Evolutionary conservation across 306 rosid genomes (phyloP), one percentile per base, ranked within the genome.

Genomic region (Albizia julibrissin): DNA sequence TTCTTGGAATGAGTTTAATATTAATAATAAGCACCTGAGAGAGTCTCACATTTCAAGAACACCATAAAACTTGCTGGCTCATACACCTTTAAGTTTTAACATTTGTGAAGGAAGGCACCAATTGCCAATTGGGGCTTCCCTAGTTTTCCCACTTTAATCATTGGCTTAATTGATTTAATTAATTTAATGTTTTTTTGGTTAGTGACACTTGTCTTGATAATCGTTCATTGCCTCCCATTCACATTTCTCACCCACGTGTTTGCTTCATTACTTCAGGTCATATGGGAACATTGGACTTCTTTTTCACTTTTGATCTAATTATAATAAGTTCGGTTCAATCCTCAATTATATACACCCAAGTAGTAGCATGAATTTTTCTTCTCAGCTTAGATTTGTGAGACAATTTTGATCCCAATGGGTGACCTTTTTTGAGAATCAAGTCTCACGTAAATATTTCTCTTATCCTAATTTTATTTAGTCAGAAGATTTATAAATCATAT

Each of bases 1-100:
- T 75, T 72, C 84, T 84, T 80, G 79, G 78, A 83, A 76, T 72
- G 77, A 56, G 62, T 52, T 52, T 18, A 52, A 0, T 77, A 66
- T 34, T 33, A 33, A 33, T 0, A 37, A 37, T 76, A 14, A 46
- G 67, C 49, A 58, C 46, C 71, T 76, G 62, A 21, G 52, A 24
- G 43, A 58, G 44, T 59, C 70, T 72, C 85, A 76, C 67, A 67
- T 11, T 75, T 58, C 61, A 69, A 39, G 39, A 69, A 19, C 44
- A 69, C 54, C 21, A n/a, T 61, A 12, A 37, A 26, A 83, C 72
- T 1, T 83, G 24, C 16, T 16, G 5, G 44, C 6, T 58, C 29
- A 46, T 10, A 1, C 2, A 33, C 67, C n/a, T n/a, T n/a, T n/a
- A n/a, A n/a, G n/a, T 37, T 75, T 56, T 58, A 65, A 49, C 59